A percentile compares a stretch with the other conserved stretches of the same genome.
Evolutionary conservation across 2,329 filamentous ascomycete genomes (phyloP).

Genomic region (Sporothrix brasiliensis): DNA sequence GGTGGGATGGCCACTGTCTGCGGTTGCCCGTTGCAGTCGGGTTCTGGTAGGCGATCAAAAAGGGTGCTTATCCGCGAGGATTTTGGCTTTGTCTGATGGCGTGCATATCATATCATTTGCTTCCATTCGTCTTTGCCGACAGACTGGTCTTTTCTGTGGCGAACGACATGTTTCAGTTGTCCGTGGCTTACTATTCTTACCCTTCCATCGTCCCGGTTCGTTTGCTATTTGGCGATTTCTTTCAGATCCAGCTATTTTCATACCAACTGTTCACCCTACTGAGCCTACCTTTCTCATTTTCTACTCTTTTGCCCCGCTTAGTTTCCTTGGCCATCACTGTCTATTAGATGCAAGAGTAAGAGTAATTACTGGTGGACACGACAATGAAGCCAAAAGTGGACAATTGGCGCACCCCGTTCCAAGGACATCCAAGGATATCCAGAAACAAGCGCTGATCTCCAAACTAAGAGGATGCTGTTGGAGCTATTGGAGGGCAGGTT

Average conservation of each 20-base stretch:
- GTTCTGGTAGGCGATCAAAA: not conserved
- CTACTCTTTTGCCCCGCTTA: not conserved
- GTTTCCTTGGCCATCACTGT: not conserved
- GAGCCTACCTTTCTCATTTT: not conserved
- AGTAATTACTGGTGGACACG: not conserved
- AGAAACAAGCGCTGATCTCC: conserved; percentile 15
- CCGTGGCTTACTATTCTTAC: not conserved
- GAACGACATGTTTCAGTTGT: not conserved
- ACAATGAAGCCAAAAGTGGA: conserved; percentile 6
- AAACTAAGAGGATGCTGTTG: not conserved
- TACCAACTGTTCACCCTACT: not conserved
- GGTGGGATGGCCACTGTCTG: not conserved
- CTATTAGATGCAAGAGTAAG: not conserved
- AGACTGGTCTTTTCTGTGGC: not conserved
- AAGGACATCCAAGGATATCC: not conserved
- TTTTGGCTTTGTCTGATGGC: not conserved
- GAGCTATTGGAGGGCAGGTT: not conserved
- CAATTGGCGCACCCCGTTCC: conserved; percentile 14
- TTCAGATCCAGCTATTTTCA: not conserved
- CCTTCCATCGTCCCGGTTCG: not conserved
- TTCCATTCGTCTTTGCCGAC: not conserved
- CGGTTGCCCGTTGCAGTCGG: not conserved
- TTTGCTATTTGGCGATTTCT: not conserved
- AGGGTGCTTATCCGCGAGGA: too few species aligned
- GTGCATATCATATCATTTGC: not conserved